Conservation (phyloP, 1,284 basidiomycete genomes). For the Papiliotrema fonsecae region DNA sequence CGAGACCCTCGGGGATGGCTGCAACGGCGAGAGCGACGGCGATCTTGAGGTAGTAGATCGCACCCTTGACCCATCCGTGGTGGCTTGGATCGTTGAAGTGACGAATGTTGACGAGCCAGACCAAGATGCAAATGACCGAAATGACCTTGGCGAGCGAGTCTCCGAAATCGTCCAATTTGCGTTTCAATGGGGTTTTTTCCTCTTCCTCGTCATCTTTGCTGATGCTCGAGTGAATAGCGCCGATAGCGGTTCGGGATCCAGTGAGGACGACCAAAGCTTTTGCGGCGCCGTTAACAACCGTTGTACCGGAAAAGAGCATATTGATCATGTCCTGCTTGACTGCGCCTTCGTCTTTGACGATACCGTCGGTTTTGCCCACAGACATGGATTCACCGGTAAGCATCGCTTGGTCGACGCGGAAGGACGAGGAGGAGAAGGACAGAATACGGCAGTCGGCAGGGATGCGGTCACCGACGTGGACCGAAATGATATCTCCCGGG, state of each 20-base stretch:
- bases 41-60: conserved; percentile 96
- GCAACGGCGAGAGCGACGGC: conserved; percentile 93
- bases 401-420: conserved; percentile 89
- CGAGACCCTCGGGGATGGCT: conserved; percentile 91
- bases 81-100: conserved; percentile 92
- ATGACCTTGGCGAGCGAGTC: conserved; percentile 95
- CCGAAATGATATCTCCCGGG: conserved; percentile 83
- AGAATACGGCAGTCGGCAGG: conserved; percentile 88
- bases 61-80: conserved; percentile 81
- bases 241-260: conserved; percentile 80
- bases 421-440: conserved; percentile 75
- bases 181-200: conserved; percentile 91
- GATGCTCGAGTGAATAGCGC: conserved; percentile 91
- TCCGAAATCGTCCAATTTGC: conserved; percentile 93
- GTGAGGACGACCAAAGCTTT: conserved; percentile 80
- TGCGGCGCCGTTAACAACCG: conserved; percentile 83
- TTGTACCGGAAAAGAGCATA: conserved; percentile 90
- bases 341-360: conserved; percentile 64
- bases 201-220: conserved; percentile 49
- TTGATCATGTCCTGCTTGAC: conserved; percentile 97
- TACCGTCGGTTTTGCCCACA: conserved; percentile 69
- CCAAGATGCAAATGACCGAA: conserved; percentile 86
- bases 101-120: conserved; percentile 90
- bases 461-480: conserved; percentile 88
- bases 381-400: conserved; percentile 87